A percentile compares a stretch with the other conserved stretches of the same genome.
phyloP scores from a whole-genome alignment of 1,139 yeast species.

The Hyphopichia wangnamkhiaoensis region DNA sequence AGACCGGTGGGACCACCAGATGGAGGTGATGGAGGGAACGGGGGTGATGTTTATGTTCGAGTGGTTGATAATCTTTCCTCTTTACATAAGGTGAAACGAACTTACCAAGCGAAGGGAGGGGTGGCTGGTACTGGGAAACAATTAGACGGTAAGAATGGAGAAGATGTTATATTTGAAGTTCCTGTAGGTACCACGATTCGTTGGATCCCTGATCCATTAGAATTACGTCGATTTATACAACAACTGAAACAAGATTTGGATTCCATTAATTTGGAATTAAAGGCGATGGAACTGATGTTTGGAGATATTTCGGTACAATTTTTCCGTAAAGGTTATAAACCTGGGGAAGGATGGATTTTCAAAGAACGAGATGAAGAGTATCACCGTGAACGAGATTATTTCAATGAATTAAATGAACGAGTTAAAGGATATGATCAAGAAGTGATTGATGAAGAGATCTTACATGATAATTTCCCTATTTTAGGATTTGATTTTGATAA shows the following conservation, averaged over 20 bases:
- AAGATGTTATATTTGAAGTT: conserved; percentile 75
- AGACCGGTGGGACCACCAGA: conserved; percentile 91
- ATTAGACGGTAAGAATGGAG: conserved; percentile 81
- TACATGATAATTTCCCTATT: conserved; percentile 70
- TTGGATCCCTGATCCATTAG: conserved; percentile 80
- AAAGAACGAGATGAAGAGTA: conserved; percentile 72
- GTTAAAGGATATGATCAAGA: conserved; percentile 67
- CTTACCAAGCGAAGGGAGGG: conserved; percentile 75
- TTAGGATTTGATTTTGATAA: conserved; percentile 72
- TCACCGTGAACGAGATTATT: conserved; percentile 65
- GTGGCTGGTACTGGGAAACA: conserved; percentile 71
- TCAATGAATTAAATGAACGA: conserved; percentile 58
- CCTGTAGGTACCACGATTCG: conserved; percentile 88
- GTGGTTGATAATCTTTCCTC: conserved; percentile 74
- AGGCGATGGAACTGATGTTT: conserved; percentile 11
- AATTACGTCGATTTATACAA: conserved; percentile 37
- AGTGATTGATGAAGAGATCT: conserved; percentile 59
- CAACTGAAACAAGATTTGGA: conserved; percentile 28
- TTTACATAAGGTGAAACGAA: conserved; percentile 65
- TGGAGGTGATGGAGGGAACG: conserved; percentile 97
- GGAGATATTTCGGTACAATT: conserved; percentile 41
- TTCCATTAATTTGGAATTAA: conserved; percentile 28
- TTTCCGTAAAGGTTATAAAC: conserved; percentile 54
- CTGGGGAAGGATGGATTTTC: conserved; percentile 88
- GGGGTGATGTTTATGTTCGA: conserved; percentile 82